Percentiles rank a stretch among this genome's conserved stretches.
Evolutionary conservation across 306 rosid species (phyloP).

Genomic region (Medicago lupulina): DNA sequence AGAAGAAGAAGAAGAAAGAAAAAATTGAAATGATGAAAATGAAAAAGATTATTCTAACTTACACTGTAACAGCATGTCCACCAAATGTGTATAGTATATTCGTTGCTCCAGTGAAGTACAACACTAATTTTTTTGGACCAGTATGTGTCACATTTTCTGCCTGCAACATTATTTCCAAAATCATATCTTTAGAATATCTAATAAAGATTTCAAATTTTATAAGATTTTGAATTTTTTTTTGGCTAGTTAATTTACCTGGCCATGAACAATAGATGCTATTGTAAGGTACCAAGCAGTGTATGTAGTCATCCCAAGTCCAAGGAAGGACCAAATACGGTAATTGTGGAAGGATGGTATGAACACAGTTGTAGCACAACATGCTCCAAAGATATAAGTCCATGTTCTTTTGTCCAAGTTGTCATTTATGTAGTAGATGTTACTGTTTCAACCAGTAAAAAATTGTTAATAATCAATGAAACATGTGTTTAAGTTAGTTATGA

Average conservation of each 20-base stretch:
- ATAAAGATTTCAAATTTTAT: not conserved
- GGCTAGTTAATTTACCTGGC: slow-evolving; percentile 64
- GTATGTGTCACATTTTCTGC: slow-evolving; percentile 70
- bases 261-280: slow-evolving; percentile 69
- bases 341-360: slow-evolving; percentile 98
- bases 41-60: slow-evolving; percentile 24
- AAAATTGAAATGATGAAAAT: not conserved
- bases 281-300: slow-evolving; percentile 96
- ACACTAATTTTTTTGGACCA: slow-evolving; percentile 77
- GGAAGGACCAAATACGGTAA: slow-evolving; percentile 96
- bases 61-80: slow-evolving; percentile 99
- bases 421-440: slow-evolving; percentile 91
- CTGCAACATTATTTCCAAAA: slow-evolving; percentile 46
- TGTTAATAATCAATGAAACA: slow-evolving; percentile 10
- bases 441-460: slow-evolving; percentile 45
- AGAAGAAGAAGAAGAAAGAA: not conserved
- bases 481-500: not conserved
- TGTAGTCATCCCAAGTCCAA: slow-evolving; percentile 98
- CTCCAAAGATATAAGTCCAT: slow-evolving; percentile 98
- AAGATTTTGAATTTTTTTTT: not conserved
- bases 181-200: not conserved
- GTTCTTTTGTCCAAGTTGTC: slow-evolving; percentile 93
- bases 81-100: slow-evolving; percentile 97
- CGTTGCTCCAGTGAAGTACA: slow-evolving; percentile 98
- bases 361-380: slow-evolving; percentile 97